Conservation (phyloP, 2,329 filamentous ascomycete genomes). For the Hypoxylon sp. region DNA sequence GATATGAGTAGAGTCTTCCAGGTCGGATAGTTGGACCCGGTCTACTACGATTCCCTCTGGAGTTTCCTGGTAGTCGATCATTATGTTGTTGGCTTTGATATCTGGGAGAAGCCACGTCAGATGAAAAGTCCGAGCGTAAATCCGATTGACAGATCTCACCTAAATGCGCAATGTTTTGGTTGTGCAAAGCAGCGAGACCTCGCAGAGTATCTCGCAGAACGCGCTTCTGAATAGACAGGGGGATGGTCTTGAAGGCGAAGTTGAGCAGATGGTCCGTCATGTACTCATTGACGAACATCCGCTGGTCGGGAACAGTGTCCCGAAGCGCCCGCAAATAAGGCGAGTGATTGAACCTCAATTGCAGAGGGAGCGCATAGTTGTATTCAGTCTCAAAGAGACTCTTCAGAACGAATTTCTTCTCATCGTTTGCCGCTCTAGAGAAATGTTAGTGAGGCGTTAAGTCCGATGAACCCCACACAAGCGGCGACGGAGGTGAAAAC, state of each 20-base stretch:
- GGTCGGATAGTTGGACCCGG: conserved; percentile 57
- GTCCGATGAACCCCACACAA: conserved; percentile 23
- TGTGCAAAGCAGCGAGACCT: conserved; percentile 56
- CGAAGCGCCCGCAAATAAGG: conserved; percentile 56
- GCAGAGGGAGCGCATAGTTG: conserved; percentile 53
- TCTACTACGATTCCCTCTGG: conserved; percentile 52
- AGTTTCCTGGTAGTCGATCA: conserved; percentile 56
- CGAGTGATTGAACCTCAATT: conserved; percentile 51
- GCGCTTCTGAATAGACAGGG: conserved; percentile 55
- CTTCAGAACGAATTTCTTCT: conserved; percentile 54
- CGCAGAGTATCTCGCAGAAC: conserved; percentile 59
- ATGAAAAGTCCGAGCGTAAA: conserved; percentile 28
- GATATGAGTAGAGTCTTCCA: conserved; percentile 58
- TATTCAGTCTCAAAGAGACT: conserved; percentile 53
- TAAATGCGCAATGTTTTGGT: conserved; percentile 56
- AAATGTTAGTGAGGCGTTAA: conserved; percentile 25
- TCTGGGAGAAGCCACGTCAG: conserved; percentile 48
- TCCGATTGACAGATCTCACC: conserved; percentile 43
- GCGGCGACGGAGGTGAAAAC: conserved; percentile 7
- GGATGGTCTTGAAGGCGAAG: conserved; percentile 57
- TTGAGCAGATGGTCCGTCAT: conserved; percentile 58
- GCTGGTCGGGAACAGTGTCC: conserved; percentile 59
- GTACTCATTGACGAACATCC: conserved; percentile 62
- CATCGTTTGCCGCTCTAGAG: conserved; percentile 47
- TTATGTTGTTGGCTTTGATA: conserved; percentile 61